These are phyloP conservation scores for Odontarrhena argentea DNA, from an alignment of 345 rosid genomes.

Conservation along the genomic window DNA sequence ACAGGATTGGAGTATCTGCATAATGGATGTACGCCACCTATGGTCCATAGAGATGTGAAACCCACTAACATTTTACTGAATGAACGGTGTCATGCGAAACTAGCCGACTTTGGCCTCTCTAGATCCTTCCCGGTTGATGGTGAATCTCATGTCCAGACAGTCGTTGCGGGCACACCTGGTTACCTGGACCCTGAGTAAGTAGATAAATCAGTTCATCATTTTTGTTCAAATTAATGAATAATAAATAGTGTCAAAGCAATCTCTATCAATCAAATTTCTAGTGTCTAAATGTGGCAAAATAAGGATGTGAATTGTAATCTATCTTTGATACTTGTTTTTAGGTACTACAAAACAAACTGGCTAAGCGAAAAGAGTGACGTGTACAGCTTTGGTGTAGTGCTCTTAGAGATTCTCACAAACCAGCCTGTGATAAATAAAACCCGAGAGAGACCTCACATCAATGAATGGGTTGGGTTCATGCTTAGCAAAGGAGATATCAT, in stretches of 20 bases:
- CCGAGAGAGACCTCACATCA: slow-evolving; percentile 40
- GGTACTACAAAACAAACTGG: slow-evolving; percentile 41
- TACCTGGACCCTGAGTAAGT: slow-evolving; percentile 54
- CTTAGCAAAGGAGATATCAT: slow-evolving; percentile 49
- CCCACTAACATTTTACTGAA: slow-evolving; percentile 51
- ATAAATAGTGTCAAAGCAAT: too few species aligned
- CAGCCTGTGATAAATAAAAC: slow-evolving; percentile 41
- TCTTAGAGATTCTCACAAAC: slow-evolving; percentile 56
- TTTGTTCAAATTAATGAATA: neutral
- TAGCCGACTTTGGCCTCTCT: slow-evolving; percentile 58
- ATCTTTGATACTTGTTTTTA: slow-evolving; percentile 1
- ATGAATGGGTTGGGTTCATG: slow-evolving; percentile 46
- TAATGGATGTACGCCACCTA: slow-evolving; percentile 54
- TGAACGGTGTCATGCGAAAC: slow-evolving; percentile 50
- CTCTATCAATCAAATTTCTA: too few species aligned
- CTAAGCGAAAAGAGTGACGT: slow-evolving; percentile 59
- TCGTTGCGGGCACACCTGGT: slow-evolving; percentile 28
- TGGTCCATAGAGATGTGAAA: slow-evolving; percentile 56
- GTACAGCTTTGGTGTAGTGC: slow-evolving; percentile 57
- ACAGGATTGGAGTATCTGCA: slow-evolving; percentile 43
- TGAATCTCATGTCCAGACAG: slow-evolving; percentile 30
- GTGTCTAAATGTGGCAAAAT: too few species aligned
- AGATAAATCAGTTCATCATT: neutral
- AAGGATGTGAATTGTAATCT: neutral
- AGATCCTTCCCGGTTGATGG: slow-evolving; percentile 43